Evolutionary conservation across 2,329 filamentous ascomycete species (phyloP).

Genomic region (Diaporthe capsici): DNA sequence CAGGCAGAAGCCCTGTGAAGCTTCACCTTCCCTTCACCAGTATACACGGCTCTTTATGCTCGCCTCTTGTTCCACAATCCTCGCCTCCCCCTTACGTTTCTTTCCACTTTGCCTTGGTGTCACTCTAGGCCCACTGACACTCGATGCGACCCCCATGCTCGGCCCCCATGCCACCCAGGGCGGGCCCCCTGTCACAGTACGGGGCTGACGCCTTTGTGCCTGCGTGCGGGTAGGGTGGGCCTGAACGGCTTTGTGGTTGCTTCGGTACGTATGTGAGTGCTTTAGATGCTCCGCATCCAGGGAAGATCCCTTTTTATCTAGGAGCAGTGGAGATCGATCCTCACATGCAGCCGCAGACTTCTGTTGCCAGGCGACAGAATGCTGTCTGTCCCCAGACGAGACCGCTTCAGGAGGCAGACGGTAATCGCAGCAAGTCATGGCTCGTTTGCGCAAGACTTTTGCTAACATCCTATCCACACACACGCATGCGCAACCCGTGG

Average conservation of each 20-base stretch:
- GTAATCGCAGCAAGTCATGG: constrained; percentile 10
- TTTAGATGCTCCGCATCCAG: background rate
- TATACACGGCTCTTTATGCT: constrained; percentile 14
- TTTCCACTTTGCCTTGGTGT: constrained; percentile 5
- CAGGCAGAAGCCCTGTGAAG: constrained; percentile 32
- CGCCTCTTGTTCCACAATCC: constrained; percentile 25
- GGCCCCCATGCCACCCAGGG: constrained; percentile 12
- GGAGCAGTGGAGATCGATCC: background rate
- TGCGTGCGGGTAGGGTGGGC: background rate
- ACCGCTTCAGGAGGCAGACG: background rate
- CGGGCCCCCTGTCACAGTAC: constrained; percentile 8
- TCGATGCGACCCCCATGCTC: constrained; percentile 18
- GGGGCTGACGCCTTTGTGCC: constrained; percentile 7
- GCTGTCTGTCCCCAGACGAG: background rate
- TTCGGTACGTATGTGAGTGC: constrained; percentile 12
- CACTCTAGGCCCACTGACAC: background rate
- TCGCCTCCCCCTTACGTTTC: constrained; percentile 20
- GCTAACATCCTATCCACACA: constrained; percentile 43
- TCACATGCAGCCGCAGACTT: background rate
- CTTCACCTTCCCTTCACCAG: background rate
- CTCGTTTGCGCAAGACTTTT: constrained; percentile 14
- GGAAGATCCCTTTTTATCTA: background rate
- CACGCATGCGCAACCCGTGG: constrained; percentile 42
- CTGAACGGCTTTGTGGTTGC: constrained; percentile 25
- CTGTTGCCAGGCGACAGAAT: constrained; percentile 13